These are phyloP conservation scores for Rhizophora mangle DNA, from an alignment of 345 rosid species.

Conservation along the genomic window DNA sequence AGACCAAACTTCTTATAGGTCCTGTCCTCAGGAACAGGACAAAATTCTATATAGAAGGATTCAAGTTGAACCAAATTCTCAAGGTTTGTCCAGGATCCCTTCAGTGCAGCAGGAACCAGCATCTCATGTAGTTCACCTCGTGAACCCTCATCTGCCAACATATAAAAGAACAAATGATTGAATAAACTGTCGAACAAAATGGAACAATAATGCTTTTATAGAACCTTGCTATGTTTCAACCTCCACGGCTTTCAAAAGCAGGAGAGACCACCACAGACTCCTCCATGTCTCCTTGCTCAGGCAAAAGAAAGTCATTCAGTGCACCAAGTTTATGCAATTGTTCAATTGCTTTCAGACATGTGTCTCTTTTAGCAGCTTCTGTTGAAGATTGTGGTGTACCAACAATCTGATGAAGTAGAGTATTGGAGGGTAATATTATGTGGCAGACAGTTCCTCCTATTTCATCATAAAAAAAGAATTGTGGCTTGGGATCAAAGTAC, in stretches of 20 bases:
- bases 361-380: constrained; percentile 81
- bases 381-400: constrained; percentile 56
- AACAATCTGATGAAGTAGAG: constrained; percentile 60
- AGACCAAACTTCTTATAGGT: constrained; percentile 68
- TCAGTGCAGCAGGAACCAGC: constrained; percentile 61
- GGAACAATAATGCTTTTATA: not conserved
- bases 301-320: constrained; percentile 64
- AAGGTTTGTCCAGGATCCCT: constrained; percentile 48
- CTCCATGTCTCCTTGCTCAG: constrained; percentile 32
- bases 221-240: constrained; percentile 33
- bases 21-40: constrained; percentile 73
- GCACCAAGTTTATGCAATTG: constrained; percentile 79
- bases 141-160: constrained; percentile 47
- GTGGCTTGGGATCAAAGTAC: constrained; percentile 76
- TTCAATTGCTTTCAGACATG: constrained; percentile 76
- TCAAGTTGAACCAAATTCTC: constrained; percentile 36
- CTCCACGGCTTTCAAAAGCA: constrained; percentile 46
- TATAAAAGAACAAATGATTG: constrained; percentile 18
- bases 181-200: constrained; percentile 11
- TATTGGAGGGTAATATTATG: constrained; percentile 72
- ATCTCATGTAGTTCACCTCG: constrained; percentile 72
- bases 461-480: constrained; percentile 65
- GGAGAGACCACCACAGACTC: constrained; percentile 32
- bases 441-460: constrained; percentile 69
- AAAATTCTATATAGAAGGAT: constrained; percentile 58